These are phyloP conservation scores for Hypericum perforatum DNA, from an alignment of 345 rosid genomes.

Conservation along the genomic window DNA sequence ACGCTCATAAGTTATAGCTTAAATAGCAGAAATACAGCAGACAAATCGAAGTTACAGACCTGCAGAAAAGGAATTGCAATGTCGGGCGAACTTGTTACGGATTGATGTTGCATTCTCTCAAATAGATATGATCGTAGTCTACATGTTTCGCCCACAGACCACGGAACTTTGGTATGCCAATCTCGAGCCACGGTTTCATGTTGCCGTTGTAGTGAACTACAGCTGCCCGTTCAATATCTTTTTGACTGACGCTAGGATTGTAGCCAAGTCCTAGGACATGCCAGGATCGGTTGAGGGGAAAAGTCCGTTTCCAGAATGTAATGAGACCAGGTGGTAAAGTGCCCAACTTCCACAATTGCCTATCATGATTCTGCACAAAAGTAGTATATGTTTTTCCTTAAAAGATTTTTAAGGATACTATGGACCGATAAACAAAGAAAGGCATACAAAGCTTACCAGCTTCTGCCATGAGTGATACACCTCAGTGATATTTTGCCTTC, in stretches of 20 bases:
- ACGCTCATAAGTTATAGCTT: constrained; percentile 7
- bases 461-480: constrained; percentile 91
- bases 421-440: neutral
- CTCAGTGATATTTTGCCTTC: constrained; percentile 72
- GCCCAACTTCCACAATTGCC: constrained; percentile 75
- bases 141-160: constrained; percentile 61
- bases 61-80: constrained; percentile 7
- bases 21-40: constrained; percentile 7
- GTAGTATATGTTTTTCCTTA: neutral
- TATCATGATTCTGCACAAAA: constrained; percentile 55
- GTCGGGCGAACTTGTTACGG: constrained; percentile 18
- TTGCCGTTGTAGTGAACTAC: constrained; percentile 78
- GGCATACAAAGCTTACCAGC: constrained; percentile 41
- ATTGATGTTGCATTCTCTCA: constrained; percentile 81
- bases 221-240: constrained; percentile 64
- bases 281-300: constrained; percentile 52
- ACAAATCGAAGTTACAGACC: constrained; percentile 19
- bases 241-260: constrained; percentile 59
- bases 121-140: constrained; percentile 46
- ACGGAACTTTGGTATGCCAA: constrained; percentile 73
- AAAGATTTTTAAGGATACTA: neutral
- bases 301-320: constrained; percentile 58
- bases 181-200: constrained; percentile 87
- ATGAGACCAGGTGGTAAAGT: constrained; percentile 68
- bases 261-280: constrained; percentile 79